Base-by-base conservation (phyloP, 345 rosid genomes). In the Rhodamnia rubescens region DNA sequence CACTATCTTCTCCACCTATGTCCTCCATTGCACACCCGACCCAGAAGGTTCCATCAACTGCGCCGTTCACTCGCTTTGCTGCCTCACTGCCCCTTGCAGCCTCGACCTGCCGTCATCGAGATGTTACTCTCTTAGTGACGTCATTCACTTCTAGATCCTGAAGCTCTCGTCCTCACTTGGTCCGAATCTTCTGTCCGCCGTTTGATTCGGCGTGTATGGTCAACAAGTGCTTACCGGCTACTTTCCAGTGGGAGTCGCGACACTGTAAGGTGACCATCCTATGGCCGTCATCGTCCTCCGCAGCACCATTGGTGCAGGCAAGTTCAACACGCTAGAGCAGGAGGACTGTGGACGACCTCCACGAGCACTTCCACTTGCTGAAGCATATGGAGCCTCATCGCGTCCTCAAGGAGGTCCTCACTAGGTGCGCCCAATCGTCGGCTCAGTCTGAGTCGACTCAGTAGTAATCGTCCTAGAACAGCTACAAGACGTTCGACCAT, bases 401-500 rank as follows among this genome's bases (percentile, higher is more conserved):
- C 10, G 8, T 54, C 57, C 24, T 54, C 9, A 20, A 54, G 24
- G 24, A 54, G 1, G 57, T 54, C 57, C 22, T 54, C 24, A 54
- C 8, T 54, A 22, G 20, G 8, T 20, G 57, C 4, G 24, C 22
- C 4, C 7, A 7, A 22, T 18, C 10, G 57, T 20, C 4, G 24
- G 9, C 57, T 54, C 3, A 54, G 9, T 54, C 6, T 1, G 9
- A 54, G 24, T 54, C 24, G 8, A 54, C 24, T 20, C 57, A 54
- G 57, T 54, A 8, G 51, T 9, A 1, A 4, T 54, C 10, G 1
- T 54, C 57, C 1, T 54, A 24, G 7, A 20, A 54, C 8, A 53
- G 57, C 57, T 20, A 7, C 57, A 54, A 20, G 9, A 54, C 10
- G 3, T 20, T 54, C 51, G 91, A 91, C 36, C 36, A 61, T 93